Evolutionary conservation across 2,329 filamentous ascomycete genomes (phyloP), one percentile per base, ranked within the genome.

Genomic region (Microdochium paspali): DNA sequence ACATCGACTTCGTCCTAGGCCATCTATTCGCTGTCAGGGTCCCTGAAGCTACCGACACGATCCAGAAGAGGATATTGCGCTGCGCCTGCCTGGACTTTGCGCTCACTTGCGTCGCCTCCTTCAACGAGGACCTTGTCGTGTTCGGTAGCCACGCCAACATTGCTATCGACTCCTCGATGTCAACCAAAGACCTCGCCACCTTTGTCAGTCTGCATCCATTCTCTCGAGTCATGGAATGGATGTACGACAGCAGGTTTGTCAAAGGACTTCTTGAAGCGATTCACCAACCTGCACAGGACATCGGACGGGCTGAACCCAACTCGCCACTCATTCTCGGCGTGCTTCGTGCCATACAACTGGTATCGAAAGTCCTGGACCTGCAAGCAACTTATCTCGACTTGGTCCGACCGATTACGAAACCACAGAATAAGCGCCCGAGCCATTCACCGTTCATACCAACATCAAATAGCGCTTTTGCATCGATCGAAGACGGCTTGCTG

Each of bases 151-250:
- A 85, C 58, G 86, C 87, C 2, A 85, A 78, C 50, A 73, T 94
- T 25, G 72, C 79, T 24, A 82, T 95, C 15, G 90, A 96, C 61
- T 69, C 77, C 10, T 79, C 85, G 15, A 87, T 95, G 53, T 77
- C 77, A 39, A 77, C 87, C 3, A 85, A 84, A 2, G 86, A 87
- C 48, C 72, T 97, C 4, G 80, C 82, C 45, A 77, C 79, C 5
- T 99, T 98, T 61, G 82, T 93, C 49, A 80, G 82, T 23, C 77
- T 95, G 46, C 94, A 98, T 66, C 91, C 94, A 0, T 98, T 97
- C 59, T 83, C 87, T 3, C 82, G 94, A 50, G 84, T 95, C 15
- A 96, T 97, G 87, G 93, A 98, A 61, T 97, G 93, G 90, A 80
- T 98, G 66, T 95, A 95, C 66, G 96, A 95, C 61, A 88, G 94